Percentiles rank a stretch among this genome's conserved stretches.
Evolutionary conservation across 257 asterid genomes (phyloP).

Genomic region (Solanum megistacrolobum): DNA sequence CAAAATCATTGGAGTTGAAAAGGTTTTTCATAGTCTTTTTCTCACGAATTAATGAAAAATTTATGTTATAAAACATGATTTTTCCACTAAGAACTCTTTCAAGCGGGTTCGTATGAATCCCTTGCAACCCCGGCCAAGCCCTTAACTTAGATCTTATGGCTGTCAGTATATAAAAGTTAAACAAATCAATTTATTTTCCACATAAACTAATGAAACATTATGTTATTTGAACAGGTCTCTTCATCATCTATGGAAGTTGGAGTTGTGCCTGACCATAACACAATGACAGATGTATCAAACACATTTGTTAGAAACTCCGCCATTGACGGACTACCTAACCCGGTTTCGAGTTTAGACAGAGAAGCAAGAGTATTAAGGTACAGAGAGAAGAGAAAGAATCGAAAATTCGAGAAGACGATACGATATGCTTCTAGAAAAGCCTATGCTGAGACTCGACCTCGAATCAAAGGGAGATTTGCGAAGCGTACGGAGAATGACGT

Average conservation of each 20-base stretch:
- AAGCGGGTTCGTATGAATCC: neutral
- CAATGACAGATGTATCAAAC: slow-evolving; percentile 37
- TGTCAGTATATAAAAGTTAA: neutral
- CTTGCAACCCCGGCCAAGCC: neutral
- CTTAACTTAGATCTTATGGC: neutral
- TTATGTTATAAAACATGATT: too few relatives aligned
- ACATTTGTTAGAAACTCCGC: slow-evolving; percentile 4
- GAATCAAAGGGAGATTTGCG: slow-evolving; percentile 77
- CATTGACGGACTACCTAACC: slow-evolving; percentile 24
- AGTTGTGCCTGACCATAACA: slow-evolving; percentile 55
- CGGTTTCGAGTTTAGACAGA: slow-evolving; percentile 40
- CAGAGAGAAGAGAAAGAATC: slow-evolving; percentile 68
- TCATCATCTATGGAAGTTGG: slow-evolving; percentile 68
- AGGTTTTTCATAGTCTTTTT: too few relatives aligned
- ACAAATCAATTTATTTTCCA: neutral
- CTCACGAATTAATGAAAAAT: too few relatives aligned
- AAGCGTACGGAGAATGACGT: slow-evolving; percentile 50
- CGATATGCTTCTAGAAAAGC: slow-evolving; percentile 84
- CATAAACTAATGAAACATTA: neutral
- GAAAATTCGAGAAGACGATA: slow-evolving; percentile 67
- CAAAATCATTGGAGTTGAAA: too few relatives aligned
- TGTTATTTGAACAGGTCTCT: slow-evolving; percentile 32
- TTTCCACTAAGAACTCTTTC: neutral
- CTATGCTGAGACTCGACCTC: slow-evolving; percentile 73
- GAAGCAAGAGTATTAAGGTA: slow-evolving; percentile 71